Evolutionary conservation across 1,284 basidiomycete species (phyloP), one percentile per base, ranked within the genome.

Genomic region (Pholiota adiposa): DNA sequence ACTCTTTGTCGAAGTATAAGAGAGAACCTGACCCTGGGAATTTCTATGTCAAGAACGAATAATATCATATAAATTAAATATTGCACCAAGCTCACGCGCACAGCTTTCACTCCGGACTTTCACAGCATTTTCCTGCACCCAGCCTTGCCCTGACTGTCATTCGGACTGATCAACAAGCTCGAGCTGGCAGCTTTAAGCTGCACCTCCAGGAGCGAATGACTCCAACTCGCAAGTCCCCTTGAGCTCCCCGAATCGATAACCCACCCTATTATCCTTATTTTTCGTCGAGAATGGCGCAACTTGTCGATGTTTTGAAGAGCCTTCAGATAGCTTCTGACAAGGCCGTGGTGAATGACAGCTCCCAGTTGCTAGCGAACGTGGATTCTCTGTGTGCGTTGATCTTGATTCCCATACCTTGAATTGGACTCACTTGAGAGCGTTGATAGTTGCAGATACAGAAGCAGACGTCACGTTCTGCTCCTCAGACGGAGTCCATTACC

Each of bases 381-480:
- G 44, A 46, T 27, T n/a, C 44, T 27, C 43, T 46, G 0, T 46
- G 44, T 46, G 44, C 12, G 44, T 46, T 25, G 16, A 2, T 6
- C 6, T 27, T n/a, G 14, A 27, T 25, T 11, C 4, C 23, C 14
- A 25, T 25, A 16, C 23, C 2, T 23, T 3, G 19, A 43, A 16
- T 23, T 8, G 8, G 8, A 27, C 21, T 46, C 14, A 4, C 23
- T 11, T 14, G 21, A 8, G 27, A 4, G 5, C 23, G 6, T 8
- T 16, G 12, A 46, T 34, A 68, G 66, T 66, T 41, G 53, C 65
- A 21, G 67, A 67, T 23, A 53, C 61, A 23, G 59, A 63, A 0
- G 63, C 70, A 5, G 71, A 74, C 33, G 65, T 73, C 8, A 67
- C 56, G 2, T 73, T 74, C 56, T 62, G 60, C 21, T 74, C 72